Conservation (phyloP, 257 asterid species). For the Solanum bulbocastanum region DNA sequence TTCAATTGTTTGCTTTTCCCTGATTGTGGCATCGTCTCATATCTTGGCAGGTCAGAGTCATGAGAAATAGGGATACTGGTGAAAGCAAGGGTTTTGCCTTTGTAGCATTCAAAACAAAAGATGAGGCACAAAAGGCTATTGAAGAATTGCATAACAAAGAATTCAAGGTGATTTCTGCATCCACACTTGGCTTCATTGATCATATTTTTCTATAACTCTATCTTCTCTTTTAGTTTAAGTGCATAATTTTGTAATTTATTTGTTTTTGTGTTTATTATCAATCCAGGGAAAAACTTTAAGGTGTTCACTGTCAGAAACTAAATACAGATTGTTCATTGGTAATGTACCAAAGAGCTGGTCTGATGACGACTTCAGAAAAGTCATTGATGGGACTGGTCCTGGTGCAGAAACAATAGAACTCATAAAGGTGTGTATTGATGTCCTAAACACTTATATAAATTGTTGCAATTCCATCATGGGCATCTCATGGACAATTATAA, state of each 20-base stretch:
- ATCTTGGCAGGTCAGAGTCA: constrained; percentile 64
- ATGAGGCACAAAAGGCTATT: constrained; percentile 80
- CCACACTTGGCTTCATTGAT: neutral
- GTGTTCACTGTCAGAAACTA: constrained; percentile 83
- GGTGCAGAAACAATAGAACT: constrained; percentile 89
- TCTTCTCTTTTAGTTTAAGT: constrained; percentile 1
- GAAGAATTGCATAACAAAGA: constrained; percentile 77
- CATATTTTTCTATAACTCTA: neutral
- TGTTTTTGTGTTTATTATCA: constrained; percentile 12
- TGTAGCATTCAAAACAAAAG: constrained; percentile 76
- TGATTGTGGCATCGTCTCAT: neutral
- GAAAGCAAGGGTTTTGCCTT: constrained; percentile 97
- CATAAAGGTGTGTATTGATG: constrained; percentile 50
- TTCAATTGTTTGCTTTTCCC: neutral
- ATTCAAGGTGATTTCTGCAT: constrained; percentile 49
- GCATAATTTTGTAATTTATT: neutral
- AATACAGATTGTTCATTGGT: constrained; percentile 81
- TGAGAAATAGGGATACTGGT: constrained; percentile 91
- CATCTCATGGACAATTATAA: neutral
- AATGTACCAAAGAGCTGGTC: constrained; percentile 84
- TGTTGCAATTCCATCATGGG: neutral
- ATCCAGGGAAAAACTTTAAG: constrained; percentile 79
- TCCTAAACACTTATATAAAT: neutral
- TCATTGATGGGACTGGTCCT: constrained; percentile 76
- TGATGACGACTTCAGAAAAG: constrained; percentile 61